Conservation (phyloP, 2,329 filamentous ascomycete species). For the Aureobasidium musti region DNA sequence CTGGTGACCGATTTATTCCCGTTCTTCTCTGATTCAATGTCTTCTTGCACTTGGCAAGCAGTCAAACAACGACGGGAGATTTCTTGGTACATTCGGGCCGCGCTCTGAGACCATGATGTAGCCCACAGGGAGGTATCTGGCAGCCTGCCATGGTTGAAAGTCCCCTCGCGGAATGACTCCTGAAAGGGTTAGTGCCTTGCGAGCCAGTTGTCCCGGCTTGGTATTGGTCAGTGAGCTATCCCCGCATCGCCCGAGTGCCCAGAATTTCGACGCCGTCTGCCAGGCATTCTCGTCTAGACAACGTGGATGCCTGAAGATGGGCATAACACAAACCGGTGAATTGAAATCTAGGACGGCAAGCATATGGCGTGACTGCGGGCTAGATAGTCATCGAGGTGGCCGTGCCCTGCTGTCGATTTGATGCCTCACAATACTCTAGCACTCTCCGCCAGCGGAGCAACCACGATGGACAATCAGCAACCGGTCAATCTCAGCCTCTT, state of each 20-base stretch:
- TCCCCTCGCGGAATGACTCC: constrained; percentile 18
- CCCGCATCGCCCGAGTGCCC: constrained; percentile 7
- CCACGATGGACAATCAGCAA: background rate
- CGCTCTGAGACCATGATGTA: constrained; percentile 29
- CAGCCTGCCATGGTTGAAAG: background rate
- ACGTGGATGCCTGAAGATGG: constrained; percentile 26
- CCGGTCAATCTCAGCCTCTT: constrained; percentile 15
- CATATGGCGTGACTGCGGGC: constrained; percentile 21
- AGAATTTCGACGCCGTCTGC: background rate
- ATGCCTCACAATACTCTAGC: background rate
- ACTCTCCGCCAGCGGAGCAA: constrained; percentile 5
- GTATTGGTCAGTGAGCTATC: constrained; percentile 10
- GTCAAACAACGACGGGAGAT: background rate
- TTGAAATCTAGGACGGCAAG: constrained; percentile 5
- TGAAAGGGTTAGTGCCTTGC: constrained; percentile 5
- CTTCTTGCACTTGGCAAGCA: constrained; percentile 2
- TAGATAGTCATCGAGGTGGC: background rate
- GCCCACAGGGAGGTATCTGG: constrained; percentile 7
- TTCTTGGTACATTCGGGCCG: constrained; percentile 25
- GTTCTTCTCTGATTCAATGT: background rate
- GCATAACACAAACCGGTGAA: constrained; percentile 24
- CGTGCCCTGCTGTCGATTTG: constrained; percentile 3
- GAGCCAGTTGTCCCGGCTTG: constrained; percentile 19
- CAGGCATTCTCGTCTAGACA: constrained; percentile 27
- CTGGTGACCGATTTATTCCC: background rate